Percentiles rank a stretch among this genome's conserved stretches.
Evolutionary conservation across 352 stramenopile species (phyloP).

Genomic region (Phytophthora meadii): DNA sequence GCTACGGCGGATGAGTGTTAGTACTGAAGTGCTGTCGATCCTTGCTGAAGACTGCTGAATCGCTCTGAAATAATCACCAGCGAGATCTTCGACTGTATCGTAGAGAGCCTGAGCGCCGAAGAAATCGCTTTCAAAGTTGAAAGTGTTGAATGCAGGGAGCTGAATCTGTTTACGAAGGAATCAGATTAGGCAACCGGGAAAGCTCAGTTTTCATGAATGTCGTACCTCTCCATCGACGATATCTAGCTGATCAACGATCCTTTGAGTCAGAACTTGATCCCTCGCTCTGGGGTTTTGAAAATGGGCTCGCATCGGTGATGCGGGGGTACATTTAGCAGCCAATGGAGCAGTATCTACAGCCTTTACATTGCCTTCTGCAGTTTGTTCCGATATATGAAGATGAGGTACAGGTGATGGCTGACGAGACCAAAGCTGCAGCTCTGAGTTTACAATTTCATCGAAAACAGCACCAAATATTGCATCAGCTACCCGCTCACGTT

Average conservation of each 20-base stretch:
- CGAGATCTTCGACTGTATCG: constrained; percentile 32
- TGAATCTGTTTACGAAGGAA: constrained; percentile 25
- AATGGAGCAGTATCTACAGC: neutral
- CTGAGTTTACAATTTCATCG: constrained; percentile 22
- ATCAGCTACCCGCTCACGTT: constrained; percentile 24
- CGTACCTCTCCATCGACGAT: constrained; percentile 29
- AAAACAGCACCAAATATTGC: constrained; percentile 18
- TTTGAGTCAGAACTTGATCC: constrained; percentile 5
- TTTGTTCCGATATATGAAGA: neutral
- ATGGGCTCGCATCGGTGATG: neutral
- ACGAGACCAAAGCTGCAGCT: constrained; percentile 28
- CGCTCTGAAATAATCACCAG: constrained; percentile 12
- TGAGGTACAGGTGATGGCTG: neutral
- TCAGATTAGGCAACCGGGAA: neutral
- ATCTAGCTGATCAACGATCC: constrained; percentile 21
- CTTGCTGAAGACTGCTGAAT: constrained; percentile 19
- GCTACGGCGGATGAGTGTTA: constrained; percentile 17
- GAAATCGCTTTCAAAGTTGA: constrained; percentile 1
- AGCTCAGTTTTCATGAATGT: neutral
- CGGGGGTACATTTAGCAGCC: neutral
- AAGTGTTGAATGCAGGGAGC: constrained; percentile 13
- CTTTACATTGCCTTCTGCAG: neutral
- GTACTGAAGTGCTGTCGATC: constrained; percentile 2
- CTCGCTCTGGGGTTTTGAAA: neutral
- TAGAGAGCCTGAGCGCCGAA: constrained; percentile 22